phyloP scores from a whole-genome alignment of 345 rosid species.

The Eucalyptus sideroxylon region DNA sequence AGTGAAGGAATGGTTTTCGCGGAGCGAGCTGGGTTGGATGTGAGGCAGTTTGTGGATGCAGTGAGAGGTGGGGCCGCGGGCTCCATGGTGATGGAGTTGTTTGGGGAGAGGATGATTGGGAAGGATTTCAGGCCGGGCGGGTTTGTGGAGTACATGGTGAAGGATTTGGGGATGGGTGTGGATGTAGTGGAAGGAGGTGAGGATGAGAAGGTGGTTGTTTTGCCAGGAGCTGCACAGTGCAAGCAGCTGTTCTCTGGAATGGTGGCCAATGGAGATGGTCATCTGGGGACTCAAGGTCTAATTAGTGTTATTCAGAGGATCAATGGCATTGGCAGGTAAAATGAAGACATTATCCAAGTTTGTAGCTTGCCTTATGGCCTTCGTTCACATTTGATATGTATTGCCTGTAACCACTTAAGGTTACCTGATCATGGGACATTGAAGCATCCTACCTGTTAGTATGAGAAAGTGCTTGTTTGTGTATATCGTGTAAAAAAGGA shows the following conservation, averaged over 20 bases:
- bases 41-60: constrained; percentile 26
- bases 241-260: constrained; percentile 72
- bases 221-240: constrained; percentile 65
- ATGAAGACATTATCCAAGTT: background rate
- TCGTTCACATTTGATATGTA: background rate
- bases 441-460: background rate
- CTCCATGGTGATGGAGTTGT: constrained; percentile 59
- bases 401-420: background rate
- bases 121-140: constrained; percentile 65
- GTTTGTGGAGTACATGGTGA: constrained; percentile 70
- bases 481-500: background rate
- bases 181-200: constrained; percentile 35
- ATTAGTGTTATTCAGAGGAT: constrained; percentile 62
- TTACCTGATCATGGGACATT: background rate
- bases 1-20: constrained; percentile 79
- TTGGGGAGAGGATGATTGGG: constrained; percentile 52
- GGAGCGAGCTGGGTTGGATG: constrained; percentile 48
- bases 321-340: constrained; percentile 21
- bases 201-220: constrained; percentile 15
- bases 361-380: background rate
- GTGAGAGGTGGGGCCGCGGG: constrained; percentile 57
- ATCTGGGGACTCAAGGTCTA: constrained; percentile 65
- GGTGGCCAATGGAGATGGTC: constrained; percentile 78
- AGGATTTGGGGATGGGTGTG: constrained; percentile 81
- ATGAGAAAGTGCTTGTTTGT: background rate